A percentile compares a stretch with the other conserved stretches of the same genome.
phyloP scores from a whole-genome alignment of 371 early-diverging fungal species.

The Rhizopus microsporus region DNA sequence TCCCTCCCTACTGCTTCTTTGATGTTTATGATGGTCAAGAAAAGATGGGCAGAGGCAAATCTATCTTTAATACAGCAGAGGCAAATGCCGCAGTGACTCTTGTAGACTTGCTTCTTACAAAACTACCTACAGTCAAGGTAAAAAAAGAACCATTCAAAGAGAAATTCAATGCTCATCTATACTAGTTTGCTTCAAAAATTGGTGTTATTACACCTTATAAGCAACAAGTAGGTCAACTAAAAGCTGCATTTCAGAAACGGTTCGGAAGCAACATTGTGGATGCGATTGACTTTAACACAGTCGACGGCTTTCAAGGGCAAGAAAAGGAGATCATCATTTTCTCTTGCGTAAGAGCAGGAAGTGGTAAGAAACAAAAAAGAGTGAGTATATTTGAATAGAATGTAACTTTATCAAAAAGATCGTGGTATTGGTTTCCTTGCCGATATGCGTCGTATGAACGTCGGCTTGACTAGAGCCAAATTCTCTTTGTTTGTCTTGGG shows the following conservation, averaged over 20 bases:
- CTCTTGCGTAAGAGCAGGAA: constrained; percentile 89
- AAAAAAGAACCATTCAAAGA: not conserved
- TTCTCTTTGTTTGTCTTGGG: constrained; percentile 91
- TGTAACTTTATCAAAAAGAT: constrained; percentile 11
- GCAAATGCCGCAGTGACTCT: constrained; percentile 74
- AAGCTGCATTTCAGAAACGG: constrained; percentile 57
- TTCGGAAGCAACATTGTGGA: constrained; percentile 71
- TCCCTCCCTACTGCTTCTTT: constrained; percentile 81
- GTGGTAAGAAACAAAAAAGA: constrained; percentile 32
- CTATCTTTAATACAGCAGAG: constrained; percentile 84
- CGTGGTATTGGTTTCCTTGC: constrained; percentile 90
- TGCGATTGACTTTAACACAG: constrained; percentile 90
- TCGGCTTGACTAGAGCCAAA: constrained; percentile 93
- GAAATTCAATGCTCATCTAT: not conserved
- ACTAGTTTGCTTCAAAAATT: constrained; percentile 72
- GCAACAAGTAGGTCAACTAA: constrained; percentile 76
- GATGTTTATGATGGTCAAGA: constrained; percentile 77
- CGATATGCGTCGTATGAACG: constrained; percentile 92
- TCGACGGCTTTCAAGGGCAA: constrained; percentile 99
- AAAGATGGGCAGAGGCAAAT: constrained; percentile 63
- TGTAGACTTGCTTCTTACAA: constrained; percentile 59
- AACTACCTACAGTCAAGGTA: constrained; percentile 63
- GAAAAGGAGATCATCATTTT: constrained; percentile 97
- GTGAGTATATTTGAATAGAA: not conserved
- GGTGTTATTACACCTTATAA: constrained; percentile 95